Evolutionary conservation across 1,284 basidiomycete species (phyloP).

Genomic region (Cryptococcus floricola): DNA sequence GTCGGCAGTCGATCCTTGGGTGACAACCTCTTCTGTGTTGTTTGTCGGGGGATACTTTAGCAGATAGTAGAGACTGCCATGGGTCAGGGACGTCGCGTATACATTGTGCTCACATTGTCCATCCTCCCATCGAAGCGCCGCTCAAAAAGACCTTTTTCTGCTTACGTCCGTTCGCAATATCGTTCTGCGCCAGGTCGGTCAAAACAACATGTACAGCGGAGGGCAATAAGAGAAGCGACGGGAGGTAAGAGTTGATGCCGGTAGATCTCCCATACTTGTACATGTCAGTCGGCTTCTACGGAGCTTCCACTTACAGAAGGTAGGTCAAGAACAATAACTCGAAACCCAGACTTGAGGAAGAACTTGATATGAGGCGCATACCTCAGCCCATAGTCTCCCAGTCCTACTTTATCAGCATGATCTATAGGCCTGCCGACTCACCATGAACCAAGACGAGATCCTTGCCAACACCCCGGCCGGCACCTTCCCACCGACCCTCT

Average conservation of each 20-base stretch:
- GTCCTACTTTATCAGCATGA: constrained; percentile 21
- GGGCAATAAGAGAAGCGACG: constrained; percentile 47
- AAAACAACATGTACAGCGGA: constrained; percentile 52
- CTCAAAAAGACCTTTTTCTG: constrained; percentile 49
- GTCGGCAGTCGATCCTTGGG: constrained; percentile 12
- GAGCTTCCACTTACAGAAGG: constrained; percentile 47
- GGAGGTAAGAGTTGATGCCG: constrained; percentile 51
- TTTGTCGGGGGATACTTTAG: constrained; percentile 43
- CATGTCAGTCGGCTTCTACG: background rate
- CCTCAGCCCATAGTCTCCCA: constrained; percentile 49
- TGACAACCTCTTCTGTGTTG: constrained; percentile 16
- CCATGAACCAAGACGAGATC: constrained; percentile 50
- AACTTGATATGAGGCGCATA: constrained; percentile 50
- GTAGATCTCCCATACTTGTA: constrained; percentile 47
- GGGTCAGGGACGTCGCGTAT: constrained; percentile 2
- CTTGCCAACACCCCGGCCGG: constrained; percentile 35
- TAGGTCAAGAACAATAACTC: constrained; percentile 53
- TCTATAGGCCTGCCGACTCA: constrained; percentile 17
- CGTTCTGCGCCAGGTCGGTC: constrained; percentile 46
- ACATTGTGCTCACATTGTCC: background rate
- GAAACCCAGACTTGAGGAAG: constrained; percentile 52
- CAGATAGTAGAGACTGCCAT: constrained; percentile 37
- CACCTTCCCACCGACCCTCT: constrained; percentile 38
- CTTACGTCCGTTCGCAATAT: constrained; percentile 29
- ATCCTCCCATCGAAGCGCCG: constrained; percentile 33